These are phyloP conservation scores for Phytopythium mirpurense DNA, from an alignment of 352 stramenopile genomes.

Conservation along the genomic window DNA sequence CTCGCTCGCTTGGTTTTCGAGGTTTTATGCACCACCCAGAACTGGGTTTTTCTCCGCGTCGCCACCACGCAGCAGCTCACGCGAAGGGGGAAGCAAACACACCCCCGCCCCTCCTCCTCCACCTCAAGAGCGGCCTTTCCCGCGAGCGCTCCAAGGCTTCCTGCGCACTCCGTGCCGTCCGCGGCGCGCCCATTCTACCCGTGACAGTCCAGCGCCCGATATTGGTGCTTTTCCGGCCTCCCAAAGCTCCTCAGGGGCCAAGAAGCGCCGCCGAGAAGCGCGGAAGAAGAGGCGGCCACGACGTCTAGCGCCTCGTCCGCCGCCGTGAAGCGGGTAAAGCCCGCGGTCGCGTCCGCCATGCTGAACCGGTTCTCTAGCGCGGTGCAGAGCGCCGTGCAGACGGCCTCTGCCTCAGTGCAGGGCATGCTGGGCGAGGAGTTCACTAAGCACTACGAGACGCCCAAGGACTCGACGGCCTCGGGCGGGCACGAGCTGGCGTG, in stretches of 20 bases:
- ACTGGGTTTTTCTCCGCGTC: neutral
- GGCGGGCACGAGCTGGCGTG: conserved; percentile 78
- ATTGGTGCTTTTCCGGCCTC: neutral
- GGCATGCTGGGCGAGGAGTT: conserved; percentile 83
- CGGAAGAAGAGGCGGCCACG: neutral
- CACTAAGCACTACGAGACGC: conserved; percentile 81
- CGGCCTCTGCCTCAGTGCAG: conserved; percentile 42
- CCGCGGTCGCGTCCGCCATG: conserved; percentile 27
- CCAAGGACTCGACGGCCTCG: conserved; percentile 78
- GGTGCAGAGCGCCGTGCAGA: conserved; percentile 46
- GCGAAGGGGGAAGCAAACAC: neutral
- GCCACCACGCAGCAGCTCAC: too few species aligned
- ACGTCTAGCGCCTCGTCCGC: neutral
- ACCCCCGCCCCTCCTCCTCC: neutral
- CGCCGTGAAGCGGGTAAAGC: conserved; percentile 1
- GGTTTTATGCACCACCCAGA: too few species aligned
- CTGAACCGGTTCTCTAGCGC: conserved; percentile 78
- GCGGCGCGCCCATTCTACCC: too few species aligned
- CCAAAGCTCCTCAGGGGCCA: too few species aligned
- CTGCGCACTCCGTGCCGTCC: too few species aligned
- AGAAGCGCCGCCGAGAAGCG: too few species aligned
- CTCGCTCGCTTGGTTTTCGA: neutral
- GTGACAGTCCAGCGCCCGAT: too few species aligned
- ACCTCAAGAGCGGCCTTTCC: neutral
- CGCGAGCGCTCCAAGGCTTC: neutral